Percentiles rank a stretch among this genome's conserved stretches.
Conservation (phyloP, 331 rosid species). For the Malus hybrid region DNA sequence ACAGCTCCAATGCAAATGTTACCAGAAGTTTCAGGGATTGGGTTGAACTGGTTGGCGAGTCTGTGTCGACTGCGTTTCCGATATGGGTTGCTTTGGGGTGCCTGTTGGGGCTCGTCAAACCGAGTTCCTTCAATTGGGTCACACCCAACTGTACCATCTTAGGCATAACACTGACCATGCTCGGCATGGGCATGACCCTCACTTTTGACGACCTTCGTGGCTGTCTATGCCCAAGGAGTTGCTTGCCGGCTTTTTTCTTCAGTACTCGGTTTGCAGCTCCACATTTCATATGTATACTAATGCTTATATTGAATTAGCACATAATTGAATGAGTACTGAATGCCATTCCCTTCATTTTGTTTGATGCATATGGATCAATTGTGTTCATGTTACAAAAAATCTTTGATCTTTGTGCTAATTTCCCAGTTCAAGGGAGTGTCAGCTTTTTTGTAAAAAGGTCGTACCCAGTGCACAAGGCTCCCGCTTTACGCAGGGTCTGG, state of each 20-base stretch:
- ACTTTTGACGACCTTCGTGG: slow-evolving; percentile 71
- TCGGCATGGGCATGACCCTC: slow-evolving; percentile 91
- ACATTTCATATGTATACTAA: background rate
- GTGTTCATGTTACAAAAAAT: background rate
- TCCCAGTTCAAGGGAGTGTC: background rate
- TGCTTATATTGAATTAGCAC: background rate
- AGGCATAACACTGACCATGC: slow-evolving; percentile 60
- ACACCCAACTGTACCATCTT: slow-evolving; percentile 47
- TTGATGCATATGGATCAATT: background rate
- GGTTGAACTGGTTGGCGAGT: slow-evolving; percentile 49
- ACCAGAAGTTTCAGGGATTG: slow-evolving; percentile 41
- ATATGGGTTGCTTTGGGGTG: slow-evolving; percentile 80
- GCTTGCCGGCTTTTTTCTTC: slow-evolving; percentile 59
- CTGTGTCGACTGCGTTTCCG: slow-evolving; percentile 62
- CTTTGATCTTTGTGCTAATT: background rate
- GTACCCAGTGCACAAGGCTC: too few species aligned
- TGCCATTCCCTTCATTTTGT: background rate
- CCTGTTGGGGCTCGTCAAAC: slow-evolving; percentile 47
- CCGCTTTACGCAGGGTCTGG: too few species aligned
- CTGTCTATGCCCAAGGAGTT: slow-evolving; percentile 74
- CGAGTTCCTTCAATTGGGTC: slow-evolving; percentile 61
- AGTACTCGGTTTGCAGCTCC: slow-evolving; percentile 55
- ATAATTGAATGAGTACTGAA: background rate
- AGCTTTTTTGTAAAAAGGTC: background rate
- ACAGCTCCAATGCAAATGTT: slow-evolving; percentile 6